Evolutionary conservation across 331 rosid genomes (phyloP).

Genomic region (Quercus tomentella): DNA sequence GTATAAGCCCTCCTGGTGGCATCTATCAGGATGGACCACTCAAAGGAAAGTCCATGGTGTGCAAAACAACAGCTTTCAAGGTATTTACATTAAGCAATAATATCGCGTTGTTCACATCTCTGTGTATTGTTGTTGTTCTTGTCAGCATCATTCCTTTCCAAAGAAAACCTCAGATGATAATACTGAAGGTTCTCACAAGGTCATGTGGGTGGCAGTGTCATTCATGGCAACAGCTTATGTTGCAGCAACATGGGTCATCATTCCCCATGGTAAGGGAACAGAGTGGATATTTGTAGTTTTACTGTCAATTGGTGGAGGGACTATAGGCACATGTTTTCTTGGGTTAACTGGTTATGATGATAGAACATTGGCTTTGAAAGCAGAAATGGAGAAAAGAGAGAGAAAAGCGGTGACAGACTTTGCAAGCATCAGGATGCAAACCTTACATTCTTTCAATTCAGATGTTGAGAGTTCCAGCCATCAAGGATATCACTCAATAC

Average conservation of each 20-base stretch:
- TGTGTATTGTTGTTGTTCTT: slow-evolving; percentile 62
- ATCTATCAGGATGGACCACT: slow-evolving; percentile 39
- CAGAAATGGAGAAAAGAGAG: neutral
- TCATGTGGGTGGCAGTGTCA: slow-evolving; percentile 63
- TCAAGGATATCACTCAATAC: neutral
- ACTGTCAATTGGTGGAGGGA: neutral
- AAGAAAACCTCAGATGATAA: slow-evolving; percentile 40
- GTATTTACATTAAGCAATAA: slow-evolving; percentile 49
- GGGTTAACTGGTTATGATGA: neutral
- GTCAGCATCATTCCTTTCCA: slow-evolving; percentile 68
- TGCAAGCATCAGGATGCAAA: neutral
- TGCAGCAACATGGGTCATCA: slow-evolving; percentile 60
- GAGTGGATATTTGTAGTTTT: neutral
- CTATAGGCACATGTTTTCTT: neutral
- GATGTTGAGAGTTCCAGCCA: neutral
- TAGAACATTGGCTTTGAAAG: neutral
- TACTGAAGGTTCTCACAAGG: slow-evolving; percentile 51
- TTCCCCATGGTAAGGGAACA: neutral
- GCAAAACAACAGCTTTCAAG: too few relatives aligned
- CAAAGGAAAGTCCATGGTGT: slow-evolving; percentile 44
- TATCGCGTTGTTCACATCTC: too few relatives aligned
- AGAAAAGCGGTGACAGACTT: neutral
- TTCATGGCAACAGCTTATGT: slow-evolving; percentile 64
- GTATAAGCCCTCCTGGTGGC: slow-evolving; percentile 64
- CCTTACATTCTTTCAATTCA: neutral